These are phyloP conservation scores for Houttuynia cordata DNA, from an alignment of 164 flowering plant genomes.

Conservation along the genomic window DNA sequence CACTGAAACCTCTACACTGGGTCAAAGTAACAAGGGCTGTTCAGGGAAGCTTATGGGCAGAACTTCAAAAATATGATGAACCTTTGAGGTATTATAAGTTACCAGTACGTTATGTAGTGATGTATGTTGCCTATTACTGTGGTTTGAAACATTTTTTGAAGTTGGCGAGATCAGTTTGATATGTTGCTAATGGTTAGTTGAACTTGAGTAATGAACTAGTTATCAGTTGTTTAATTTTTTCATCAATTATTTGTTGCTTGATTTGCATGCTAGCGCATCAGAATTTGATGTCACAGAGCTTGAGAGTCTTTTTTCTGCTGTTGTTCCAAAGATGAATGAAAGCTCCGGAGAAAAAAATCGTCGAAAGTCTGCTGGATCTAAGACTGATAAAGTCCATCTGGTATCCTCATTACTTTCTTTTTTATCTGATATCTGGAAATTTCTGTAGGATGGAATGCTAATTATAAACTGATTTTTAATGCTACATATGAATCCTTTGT, in stretches of 20 bases:
- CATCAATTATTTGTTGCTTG: not conserved
- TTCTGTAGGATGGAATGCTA: too few species aligned
- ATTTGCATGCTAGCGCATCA: constrained; percentile 44
- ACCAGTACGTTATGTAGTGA: not conserved
- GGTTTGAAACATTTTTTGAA: too few species aligned
- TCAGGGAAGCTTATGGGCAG: constrained; percentile 98
- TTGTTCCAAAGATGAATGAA: constrained; percentile 54
- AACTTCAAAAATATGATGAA: constrained; percentile 67
- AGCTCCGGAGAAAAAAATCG: constrained; percentile 47
- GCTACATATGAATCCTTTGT: too few species aligned
- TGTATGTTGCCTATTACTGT: not conserved
- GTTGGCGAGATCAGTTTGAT: too few species aligned
- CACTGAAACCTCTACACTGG: constrained; percentile 92
- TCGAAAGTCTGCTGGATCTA: constrained; percentile 69
- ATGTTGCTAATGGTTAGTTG: not conserved
- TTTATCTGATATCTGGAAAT: not conserved
- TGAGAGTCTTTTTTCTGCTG: constrained; percentile 81
- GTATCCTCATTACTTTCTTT: constrained; percentile 23
- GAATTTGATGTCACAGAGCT: constrained; percentile 94
- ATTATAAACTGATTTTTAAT: too few species aligned
- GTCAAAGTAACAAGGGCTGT: constrained; percentile 85
- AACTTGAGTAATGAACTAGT: not conserved
- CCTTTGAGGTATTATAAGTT: constrained; percentile 40
- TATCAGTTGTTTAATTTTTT: not conserved
- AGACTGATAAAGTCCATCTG: constrained; percentile 72